phyloP scores from a whole-genome alignment of 495 filamentous ascomycete genomes.

The Amorphotheca resinae region DNA sequence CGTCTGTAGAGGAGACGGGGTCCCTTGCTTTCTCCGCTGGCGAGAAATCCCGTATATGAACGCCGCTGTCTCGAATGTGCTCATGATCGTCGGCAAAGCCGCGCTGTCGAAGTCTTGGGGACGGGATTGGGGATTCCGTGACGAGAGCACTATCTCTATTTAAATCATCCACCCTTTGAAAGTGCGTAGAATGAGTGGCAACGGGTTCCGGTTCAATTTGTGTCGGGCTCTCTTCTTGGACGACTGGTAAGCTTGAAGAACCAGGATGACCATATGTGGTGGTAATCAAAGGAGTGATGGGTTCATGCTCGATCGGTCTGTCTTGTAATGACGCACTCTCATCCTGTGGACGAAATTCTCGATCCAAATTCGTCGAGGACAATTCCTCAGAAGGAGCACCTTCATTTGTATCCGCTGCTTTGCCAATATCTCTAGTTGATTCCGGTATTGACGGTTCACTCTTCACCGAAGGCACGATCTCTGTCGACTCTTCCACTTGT shows the following conservation, averaged over 20 bases:
- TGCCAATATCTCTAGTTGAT: not conserved
- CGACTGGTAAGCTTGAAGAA: slow-evolving; percentile 15
- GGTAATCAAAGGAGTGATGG: slow-evolving; percentile 2
- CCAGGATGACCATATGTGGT: slow-evolving; percentile 1
- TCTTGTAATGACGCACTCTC: not conserved
- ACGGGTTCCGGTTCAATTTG: slow-evolving; percentile 1
- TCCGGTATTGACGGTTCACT: not conserved
- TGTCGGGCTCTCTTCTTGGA: slow-evolving; percentile 14
- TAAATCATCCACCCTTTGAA: slow-evolving; percentile 13
- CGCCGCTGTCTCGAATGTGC: slow-evolving; percentile 37
- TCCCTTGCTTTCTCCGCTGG: slow-evolving; percentile 5
- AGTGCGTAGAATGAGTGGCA: slow-evolving; percentile 2
- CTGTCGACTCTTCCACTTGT: not conserved
- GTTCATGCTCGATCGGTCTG: not conserved
- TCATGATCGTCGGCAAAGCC: slow-evolving; percentile 19
- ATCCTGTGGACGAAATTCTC: not conserved
- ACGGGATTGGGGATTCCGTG: slow-evolving; percentile 28
- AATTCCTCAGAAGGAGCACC: not conserved
- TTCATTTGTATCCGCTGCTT: not conserved
- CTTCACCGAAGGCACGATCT: not conserved
- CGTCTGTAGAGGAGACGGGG: slow-evolving; percentile 34
- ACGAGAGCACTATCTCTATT: slow-evolving; percentile 38
- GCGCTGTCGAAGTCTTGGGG: slow-evolving; percentile 18
- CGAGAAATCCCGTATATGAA: slow-evolving; percentile 31
- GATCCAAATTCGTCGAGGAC: not conserved